Percentiles rank a stretch among this genome's conserved stretches.
These are phyloP conservation scores for Apiospora hydei DNA, from an alignment of 2,329 filamentous ascomycete genomes.

Conservation along the genomic window DNA sequence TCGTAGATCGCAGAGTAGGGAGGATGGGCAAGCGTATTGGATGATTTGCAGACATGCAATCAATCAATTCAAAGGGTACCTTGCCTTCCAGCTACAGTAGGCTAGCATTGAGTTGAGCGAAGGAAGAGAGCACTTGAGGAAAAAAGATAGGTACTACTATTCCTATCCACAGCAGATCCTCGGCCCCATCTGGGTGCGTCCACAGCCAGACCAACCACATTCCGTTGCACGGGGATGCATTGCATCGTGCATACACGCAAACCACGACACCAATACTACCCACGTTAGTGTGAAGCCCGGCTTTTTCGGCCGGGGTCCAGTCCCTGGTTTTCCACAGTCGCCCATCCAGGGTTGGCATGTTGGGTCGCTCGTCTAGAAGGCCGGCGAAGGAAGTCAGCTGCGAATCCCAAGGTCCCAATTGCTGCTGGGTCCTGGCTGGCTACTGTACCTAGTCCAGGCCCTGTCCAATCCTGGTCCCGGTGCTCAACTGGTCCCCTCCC, in stretches of 20 bases:
- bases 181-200: conserved; percentile 9
- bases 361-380: conserved; percentile 2
- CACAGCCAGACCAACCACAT: conserved; percentile 9
- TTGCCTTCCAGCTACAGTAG: no score
- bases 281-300: conserved; percentile 1
- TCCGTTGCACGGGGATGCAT: conserved; percentile 7
- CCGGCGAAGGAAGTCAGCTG: conserved; percentile 17
- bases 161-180: conserved; percentile 16
- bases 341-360: background rate
- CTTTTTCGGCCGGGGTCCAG: conserved; percentile 17
- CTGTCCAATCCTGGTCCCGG: background rate
- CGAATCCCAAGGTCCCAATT: background rate
- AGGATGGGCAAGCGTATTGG: background rate
- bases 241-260: conserved; percentile 21
- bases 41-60: background rate
- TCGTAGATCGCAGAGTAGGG: background rate
- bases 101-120: background rate
- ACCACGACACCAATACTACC: conserved; percentile 10
- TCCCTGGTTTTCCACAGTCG: background rate
- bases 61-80: background rate
- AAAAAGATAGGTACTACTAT: background rate
- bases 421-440: background rate
- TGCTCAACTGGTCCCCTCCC: background rate
- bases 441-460: background rate
- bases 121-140: background rate